Evolutionary conservation across 1,284 basidiomycete species (phyloP).

Genomic region (Malassezia japonica): DNA sequence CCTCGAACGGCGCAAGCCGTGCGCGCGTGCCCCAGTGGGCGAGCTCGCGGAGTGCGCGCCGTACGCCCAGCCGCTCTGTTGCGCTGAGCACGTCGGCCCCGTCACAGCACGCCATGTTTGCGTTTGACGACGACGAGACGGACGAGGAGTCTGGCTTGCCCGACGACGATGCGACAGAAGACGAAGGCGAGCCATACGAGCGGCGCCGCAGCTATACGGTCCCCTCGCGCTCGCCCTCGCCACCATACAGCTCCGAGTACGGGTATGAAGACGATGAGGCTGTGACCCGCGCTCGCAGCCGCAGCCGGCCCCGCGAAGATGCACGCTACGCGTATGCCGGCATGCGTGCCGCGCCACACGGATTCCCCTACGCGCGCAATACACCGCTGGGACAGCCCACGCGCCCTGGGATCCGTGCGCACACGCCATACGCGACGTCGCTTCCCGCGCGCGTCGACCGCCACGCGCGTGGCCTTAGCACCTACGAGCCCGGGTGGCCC

Average conservation of each 20-base stretch:
- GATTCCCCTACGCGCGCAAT: neutral
- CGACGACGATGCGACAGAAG: conserved; percentile 37
- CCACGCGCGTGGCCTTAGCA: neutral
- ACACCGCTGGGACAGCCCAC: neutral
- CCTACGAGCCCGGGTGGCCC: neutral
- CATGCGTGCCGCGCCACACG: neutral
- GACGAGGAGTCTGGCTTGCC: conserved; percentile 37
- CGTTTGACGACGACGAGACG: conserved; percentile 40
- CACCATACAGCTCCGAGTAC: neutral
- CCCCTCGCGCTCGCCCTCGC: conserved; percentile 5
- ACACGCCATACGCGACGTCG: neutral
- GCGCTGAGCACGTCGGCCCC: conserved; percentile 14
- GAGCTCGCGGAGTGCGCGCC: conserved; percentile 3
- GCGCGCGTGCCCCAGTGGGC: conserved; percentile 4
- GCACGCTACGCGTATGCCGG: neutral
- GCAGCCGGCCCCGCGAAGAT: neutral
- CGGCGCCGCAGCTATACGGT: neutral
- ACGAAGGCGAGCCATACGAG: conserved; percentile 25
- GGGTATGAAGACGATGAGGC: neutral
- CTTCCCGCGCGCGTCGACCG: neutral
- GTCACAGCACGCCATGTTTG: conserved; percentile 14
- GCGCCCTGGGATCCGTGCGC: neutral
- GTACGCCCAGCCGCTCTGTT: neutral
- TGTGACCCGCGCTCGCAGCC: neutral
- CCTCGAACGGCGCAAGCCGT: conserved; percentile 9